phyloP scores from a whole-genome alignment of 2,329 filamentous ascomycete genomes.

The Aspergillus alliaceus region DNA sequence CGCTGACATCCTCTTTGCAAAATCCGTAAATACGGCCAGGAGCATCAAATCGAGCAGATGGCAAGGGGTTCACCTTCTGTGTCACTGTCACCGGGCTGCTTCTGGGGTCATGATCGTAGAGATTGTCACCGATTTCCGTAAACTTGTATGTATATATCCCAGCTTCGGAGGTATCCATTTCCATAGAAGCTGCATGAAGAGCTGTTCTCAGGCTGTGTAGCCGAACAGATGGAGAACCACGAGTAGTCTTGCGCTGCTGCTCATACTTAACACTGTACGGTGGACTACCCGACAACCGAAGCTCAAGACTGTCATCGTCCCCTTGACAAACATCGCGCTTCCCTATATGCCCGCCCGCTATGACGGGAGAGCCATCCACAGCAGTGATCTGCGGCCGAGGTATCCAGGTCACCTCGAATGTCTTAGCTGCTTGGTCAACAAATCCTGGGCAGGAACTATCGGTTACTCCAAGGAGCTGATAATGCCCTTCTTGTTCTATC shows the following conservation, averaged over 20 bases:
- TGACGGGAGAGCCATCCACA: conserved; percentile 50
- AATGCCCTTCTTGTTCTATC: conserved; percentile 69
- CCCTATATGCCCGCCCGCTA: conserved; percentile 57
- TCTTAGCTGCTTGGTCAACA: conserved; percentile 70
- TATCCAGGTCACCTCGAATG: conserved; percentile 83
- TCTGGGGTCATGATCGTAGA: conserved; percentile 74
- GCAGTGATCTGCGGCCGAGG: conserved; percentile 72
- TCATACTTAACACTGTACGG: conserved; percentile 85
- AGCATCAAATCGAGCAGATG: conserved; percentile 76
- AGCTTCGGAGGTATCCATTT: conserved; percentile 80
- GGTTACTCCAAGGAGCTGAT: conserved; percentile 73
- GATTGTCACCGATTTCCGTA: conserved; percentile 75
- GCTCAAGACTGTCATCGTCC: conserved; percentile 84
- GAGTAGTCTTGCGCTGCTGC: conserved; percentile 68
- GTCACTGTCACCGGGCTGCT: conserved; percentile 69
- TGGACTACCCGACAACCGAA: conserved; percentile 75
- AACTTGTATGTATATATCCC: conserved; percentile 88
- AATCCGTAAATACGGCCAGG: conserved; percentile 94
- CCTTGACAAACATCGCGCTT: conserved; percentile 91
- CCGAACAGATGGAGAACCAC: conserved; percentile 64
- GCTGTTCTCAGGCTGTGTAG: conserved; percentile 75
- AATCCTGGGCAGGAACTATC: conserved; percentile 81
- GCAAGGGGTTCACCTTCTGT: conserved; percentile 82
- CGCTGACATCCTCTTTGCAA: conserved; percentile 79
- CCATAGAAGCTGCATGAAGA: conserved; percentile 72